Evolutionary conservation across 305 asterid species (phyloP).

Genomic region (Withania somnifera): DNA sequence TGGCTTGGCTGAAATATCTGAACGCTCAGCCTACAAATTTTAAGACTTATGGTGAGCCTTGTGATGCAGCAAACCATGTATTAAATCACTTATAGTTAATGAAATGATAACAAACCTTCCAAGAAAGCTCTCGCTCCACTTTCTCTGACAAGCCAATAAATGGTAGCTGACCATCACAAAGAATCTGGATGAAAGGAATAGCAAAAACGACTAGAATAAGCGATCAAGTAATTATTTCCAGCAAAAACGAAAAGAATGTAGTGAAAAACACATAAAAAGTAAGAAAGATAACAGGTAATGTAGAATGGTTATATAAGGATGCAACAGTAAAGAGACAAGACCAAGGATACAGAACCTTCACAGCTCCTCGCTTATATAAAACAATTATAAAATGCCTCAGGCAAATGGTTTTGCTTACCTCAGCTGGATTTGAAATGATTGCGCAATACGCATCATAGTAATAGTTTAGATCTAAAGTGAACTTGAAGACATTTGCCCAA

Average conservation of each 20-base stretch:
- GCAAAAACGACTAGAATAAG: background rate
- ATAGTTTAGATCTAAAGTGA: constrained; percentile 58
- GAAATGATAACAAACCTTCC: constrained; percentile 60
- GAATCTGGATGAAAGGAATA: constrained; percentile 45
- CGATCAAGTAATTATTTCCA: background rate
- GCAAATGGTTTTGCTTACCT: constrained; percentile 78
- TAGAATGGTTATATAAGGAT: background rate
- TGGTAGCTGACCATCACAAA: constrained; percentile 91
- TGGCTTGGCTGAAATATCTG: constrained; percentile 77
- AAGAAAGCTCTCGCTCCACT: constrained; percentile 88
- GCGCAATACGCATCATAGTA: constrained; percentile 95
- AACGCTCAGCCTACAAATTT: constrained; percentile 77
- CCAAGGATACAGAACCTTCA: constrained; percentile 41
- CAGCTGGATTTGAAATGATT: constrained; percentile 89
- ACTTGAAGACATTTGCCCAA: constrained; percentile 87
- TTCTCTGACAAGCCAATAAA: constrained; percentile 82
- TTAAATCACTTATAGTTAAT: constrained; percentile 1
- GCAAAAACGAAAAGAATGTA: background rate
- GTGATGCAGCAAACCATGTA: constrained; percentile 9
- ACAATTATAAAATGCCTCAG: constrained; percentile 92
- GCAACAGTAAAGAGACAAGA: constrained; percentile 1
- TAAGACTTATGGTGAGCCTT: constrained; percentile 7
- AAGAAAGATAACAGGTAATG: background rate
- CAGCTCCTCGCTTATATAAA: constrained; percentile 82
- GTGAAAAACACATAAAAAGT: background rate